Percentiles rank a stretch among this genome's conserved stretches.
Evolutionary conservation across 768 basidiomycete species (phyloP).

Genomic region (Naganishia vishniacii): DNA sequence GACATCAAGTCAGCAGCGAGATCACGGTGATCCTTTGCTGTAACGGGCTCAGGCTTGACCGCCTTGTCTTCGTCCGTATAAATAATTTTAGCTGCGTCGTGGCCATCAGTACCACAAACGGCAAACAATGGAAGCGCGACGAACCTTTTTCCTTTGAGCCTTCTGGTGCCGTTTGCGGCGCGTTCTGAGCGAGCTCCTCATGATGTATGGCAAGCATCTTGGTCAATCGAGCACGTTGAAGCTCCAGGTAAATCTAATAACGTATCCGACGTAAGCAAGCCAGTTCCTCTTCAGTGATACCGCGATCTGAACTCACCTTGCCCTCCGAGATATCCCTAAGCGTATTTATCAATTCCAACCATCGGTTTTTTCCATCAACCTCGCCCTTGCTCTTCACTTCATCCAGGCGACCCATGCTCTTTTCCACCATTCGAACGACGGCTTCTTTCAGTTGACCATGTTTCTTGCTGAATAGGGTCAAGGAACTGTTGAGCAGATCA

Average conservation of each 20-base stretch:
- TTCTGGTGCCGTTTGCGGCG: constrained; percentile 18
- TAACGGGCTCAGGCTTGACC: constrained; percentile 48
- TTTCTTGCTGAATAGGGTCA: constrained; percentile 80
- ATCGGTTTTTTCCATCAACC: constrained; percentile 26
- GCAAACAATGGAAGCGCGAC: neutral
- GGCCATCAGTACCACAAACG: neutral
- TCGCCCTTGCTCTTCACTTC: constrained; percentile 57
- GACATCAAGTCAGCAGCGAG: constrained; percentile 85
- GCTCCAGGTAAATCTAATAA: constrained; percentile 85
- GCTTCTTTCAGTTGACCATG: constrained; percentile 92
- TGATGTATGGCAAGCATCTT: constrained; percentile 77
- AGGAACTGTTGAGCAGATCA: constrained; percentile 68
- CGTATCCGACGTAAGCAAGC: neutral
- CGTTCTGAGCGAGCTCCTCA: constrained; percentile 57
- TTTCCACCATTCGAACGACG: constrained; percentile 86
- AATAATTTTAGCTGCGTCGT: constrained; percentile 23
- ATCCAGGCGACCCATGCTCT: constrained; percentile 72
- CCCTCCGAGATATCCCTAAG: constrained; percentile 89
- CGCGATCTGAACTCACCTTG: constrained; percentile 59
- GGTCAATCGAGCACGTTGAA: constrained; percentile 89
- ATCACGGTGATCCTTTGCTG: constrained; percentile 61
- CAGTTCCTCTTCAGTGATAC: neutral
- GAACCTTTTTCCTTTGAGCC: constrained; percentile 11
- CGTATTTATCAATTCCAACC: constrained; percentile 77
- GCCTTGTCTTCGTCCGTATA: constrained; percentile 34